These are phyloP conservation scores for Colletotrichum falcatum DNA, from an alignment of 2,329 filamentous ascomycete species.

Conservation along the genomic window DNA sequence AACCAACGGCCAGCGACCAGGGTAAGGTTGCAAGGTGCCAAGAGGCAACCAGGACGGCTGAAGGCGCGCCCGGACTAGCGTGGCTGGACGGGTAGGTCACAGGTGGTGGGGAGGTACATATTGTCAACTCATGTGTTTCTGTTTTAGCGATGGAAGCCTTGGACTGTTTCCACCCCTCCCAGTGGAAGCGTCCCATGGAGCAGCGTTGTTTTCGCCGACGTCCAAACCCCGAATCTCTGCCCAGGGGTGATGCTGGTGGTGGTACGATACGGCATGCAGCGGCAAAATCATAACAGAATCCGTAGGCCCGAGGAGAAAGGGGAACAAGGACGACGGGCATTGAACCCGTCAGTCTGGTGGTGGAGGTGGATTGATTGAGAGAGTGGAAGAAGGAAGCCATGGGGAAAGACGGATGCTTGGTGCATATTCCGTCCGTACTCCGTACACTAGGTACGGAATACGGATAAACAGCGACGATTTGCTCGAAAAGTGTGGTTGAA, in stretches of 20 bases:
- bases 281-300: too few species aligned
- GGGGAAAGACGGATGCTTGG: too few species aligned
- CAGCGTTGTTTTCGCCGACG: neutral
- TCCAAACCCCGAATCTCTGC: neutral
- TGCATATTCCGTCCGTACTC: too few species aligned
- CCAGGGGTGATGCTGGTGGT: neutral
- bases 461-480: neutral
- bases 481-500: too few species aligned
- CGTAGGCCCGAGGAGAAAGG: neutral
- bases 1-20: constrained; percentile 2
- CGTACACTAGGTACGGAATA: too few species aligned
- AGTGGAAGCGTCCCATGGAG: neutral
- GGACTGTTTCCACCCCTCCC: constrained; percentile 37
- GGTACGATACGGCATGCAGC: too few species aligned
- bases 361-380: neutral
- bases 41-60: constrained; percentile 16
- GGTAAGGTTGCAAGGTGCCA: constrained; percentile 3
- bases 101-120: too few species aligned
- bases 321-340: neutral
- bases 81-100: constrained; percentile 17
- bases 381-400: neutral
- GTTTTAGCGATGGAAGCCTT: constrained; percentile 40
- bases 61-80: constrained; percentile 18
- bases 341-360: neutral
- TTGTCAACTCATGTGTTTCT: constrained; percentile 32